Evolutionary conservation across 1,284 basidiomycete species (phyloP), one percentile per base, ranked within the genome.

Genomic region (Fomitopsis palustris): DNA sequence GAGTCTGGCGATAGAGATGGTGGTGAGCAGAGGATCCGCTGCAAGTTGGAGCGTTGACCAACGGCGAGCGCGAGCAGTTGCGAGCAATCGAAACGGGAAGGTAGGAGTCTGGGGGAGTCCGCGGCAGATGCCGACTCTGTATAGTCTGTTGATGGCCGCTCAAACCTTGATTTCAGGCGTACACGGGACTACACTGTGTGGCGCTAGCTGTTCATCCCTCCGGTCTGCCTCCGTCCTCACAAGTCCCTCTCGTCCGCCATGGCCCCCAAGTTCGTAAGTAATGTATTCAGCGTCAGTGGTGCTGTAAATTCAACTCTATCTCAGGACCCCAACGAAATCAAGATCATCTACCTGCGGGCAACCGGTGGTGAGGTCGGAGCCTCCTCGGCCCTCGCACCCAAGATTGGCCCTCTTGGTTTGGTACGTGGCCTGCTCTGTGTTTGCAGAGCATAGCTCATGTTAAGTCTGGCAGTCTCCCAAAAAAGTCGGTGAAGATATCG

Each of bases 401-500:
- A 99, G 88, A 98, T 99, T 77, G 97, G 97, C 88, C 97, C 97
- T 81, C 90, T 99, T 71, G 96, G 96, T 95, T 83, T 99, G 73
- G 96, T 98, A 77, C 75, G 94, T 82, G 12, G 52, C 53, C 14
- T 55, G 19, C 33, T 12, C 45, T 52, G 19, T 53, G 25, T 5
- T 9, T 1, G 27, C 10, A 25, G 8, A n/a, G 31, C 10, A 6
- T 38, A 29, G 33, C 16, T 64, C 49, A 54, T 39, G 31, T 23
- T 45, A 47, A 31, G 37, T 29, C 55, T 33, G 58, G 29, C 9
- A 98, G 96, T 98, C 97, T 61, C 96, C 97, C 74, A 99, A 99
- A 86, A 99, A 99, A 85, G 96, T 99, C 80, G 97, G 97, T 82
- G 97, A 99, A 93, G 97, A 99, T 82, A 99, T 99, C 75, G 97